phyloP scores from a whole-genome alignment of 2,329 filamentous ascomycete genomes.

The Penicillium hesseltinei region DNA sequence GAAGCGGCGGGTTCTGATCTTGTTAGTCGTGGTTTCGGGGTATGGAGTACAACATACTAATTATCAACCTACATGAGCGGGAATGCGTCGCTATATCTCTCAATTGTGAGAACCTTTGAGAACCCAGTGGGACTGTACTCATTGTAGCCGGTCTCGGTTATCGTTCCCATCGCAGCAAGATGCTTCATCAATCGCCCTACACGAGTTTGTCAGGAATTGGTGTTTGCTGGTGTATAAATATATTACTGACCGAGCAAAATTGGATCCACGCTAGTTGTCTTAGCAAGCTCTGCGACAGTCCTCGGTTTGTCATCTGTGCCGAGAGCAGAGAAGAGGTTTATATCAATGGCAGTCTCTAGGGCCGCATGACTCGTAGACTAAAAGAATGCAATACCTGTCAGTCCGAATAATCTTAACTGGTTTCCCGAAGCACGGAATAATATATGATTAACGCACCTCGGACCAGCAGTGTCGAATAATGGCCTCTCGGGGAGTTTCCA shows the following conservation, averaged over 20 bases:
- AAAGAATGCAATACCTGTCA: background rate
- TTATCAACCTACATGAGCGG: background rate
- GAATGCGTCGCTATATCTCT: conserved; percentile 1
- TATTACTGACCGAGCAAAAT: background rate
- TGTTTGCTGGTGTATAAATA: background rate
- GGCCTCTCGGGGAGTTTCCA: conserved; percentile 50
- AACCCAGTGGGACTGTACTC: conserved; percentile 33
- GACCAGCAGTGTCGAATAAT: conserved; percentile 51
- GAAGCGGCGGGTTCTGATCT: conserved; percentile 15
- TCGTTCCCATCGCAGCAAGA: conserved; percentile 32
- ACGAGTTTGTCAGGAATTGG: background rate
- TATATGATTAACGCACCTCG: conserved; percentile 20
- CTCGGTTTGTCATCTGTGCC: background rate
- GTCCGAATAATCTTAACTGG: background rate
- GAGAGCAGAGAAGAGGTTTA: background rate
- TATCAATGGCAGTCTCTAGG: background rate
- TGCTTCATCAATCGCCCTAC: conserved; percentile 33
- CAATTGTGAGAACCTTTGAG: conserved; percentile 11
- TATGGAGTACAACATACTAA: background rate
- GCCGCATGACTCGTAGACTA: conserved; percentile 4
- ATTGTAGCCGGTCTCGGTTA: conserved; percentile 30
- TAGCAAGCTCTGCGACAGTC: background rate
- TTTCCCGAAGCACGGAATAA: background rate
- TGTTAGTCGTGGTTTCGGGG: background rate
- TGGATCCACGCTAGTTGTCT: background rate